Evolutionary conservation across 2,329 filamentous ascomycete genomes (phyloP).

Genomic region (Sporothrix inflata): DNA sequence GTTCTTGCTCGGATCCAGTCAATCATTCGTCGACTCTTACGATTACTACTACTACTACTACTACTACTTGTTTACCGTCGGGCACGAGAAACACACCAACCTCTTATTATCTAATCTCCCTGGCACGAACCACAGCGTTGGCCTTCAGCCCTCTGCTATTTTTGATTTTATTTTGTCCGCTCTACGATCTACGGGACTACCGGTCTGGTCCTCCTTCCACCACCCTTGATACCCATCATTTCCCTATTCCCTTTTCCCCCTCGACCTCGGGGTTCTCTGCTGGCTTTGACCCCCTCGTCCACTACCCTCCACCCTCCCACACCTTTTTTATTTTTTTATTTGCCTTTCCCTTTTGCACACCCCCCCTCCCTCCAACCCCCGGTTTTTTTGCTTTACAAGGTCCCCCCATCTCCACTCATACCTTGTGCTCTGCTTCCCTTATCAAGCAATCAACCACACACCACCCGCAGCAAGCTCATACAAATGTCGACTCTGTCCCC

Average conservation of each 20-base stretch:
- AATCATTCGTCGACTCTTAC: slow-evolving; percentile 46
- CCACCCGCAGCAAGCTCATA: slow-evolving; percentile 43
- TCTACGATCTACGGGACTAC: slow-evolving; percentile 27
- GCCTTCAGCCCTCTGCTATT: neutral
- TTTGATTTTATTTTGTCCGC: slow-evolving; percentile 1
- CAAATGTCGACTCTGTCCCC: slow-evolving; percentile 71
- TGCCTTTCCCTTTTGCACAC: slow-evolving; percentile 28
- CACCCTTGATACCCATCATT: slow-evolving; percentile 25
- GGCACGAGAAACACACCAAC: slow-evolving; percentile 1
- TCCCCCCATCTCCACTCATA: slow-evolving; percentile 26
- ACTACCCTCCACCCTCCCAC: slow-evolving; percentile 32
- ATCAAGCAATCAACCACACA: slow-evolving; percentile 28
- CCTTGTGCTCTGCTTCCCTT: slow-evolving; percentile 27
- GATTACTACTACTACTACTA: neutral
- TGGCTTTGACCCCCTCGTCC: slow-evolving; percentile 33
- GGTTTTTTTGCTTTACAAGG: slow-evolving; percentile 36
- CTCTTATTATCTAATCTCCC: slow-evolving; percentile 33
- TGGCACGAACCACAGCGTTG: slow-evolving; percentile 28
- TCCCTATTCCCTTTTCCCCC: neutral
- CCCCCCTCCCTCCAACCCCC: slow-evolving; percentile 33
- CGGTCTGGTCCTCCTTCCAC: slow-evolving; percentile 29
- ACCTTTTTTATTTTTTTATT: slow-evolving; percentile 5
- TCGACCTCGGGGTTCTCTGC: slow-evolving; percentile 27
- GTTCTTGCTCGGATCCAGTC: slow-evolving; percentile 61
- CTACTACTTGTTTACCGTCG: slow-evolving; percentile 7